Evolutionary conservation across 345 rosid species (phyloP).

Genomic region (Laguncularia racemosa): DNA sequence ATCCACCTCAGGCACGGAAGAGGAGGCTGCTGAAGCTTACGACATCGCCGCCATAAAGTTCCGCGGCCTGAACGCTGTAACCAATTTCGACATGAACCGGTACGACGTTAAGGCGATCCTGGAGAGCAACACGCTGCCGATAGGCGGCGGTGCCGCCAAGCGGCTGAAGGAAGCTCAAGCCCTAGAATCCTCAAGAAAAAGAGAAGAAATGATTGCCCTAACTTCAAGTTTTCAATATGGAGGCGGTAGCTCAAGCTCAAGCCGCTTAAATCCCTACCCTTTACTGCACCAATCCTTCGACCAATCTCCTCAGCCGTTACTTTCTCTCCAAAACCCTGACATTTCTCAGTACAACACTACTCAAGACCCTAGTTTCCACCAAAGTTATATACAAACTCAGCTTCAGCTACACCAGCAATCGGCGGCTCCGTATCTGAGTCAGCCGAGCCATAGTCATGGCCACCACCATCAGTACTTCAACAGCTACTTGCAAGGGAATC

Average conservation of each 20-base stretch:
- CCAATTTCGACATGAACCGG: slow-evolving; percentile 94
- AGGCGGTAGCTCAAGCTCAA: slow-evolving; percentile 34
- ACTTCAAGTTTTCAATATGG: slow-evolving; percentile 65
- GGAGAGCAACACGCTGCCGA: slow-evolving; percentile 88
- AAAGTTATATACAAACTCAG: slow-evolving; percentile 68
- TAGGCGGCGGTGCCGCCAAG: slow-evolving; percentile 98
- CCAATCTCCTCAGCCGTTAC: slow-evolving; percentile 41
- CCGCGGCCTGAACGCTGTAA: slow-evolving; percentile 84
- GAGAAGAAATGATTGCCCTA: slow-evolving; percentile 82
- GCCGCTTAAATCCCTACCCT: slow-evolving; percentile 53
- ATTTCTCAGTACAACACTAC: slow-evolving; percentile 46
- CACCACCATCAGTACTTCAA: slow-evolving; percentile 47
- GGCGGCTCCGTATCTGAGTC: slow-evolving; percentile 18
- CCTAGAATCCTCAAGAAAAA: slow-evolving; percentile 67
- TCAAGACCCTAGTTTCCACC: slow-evolving; percentile 50
- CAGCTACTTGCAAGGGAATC: slow-evolving; percentile 58
- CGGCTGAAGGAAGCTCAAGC: slow-evolving; percentile 98
- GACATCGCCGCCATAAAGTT: slow-evolving; percentile 98
- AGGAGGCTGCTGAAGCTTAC: slow-evolving; percentile 99
- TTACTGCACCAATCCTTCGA: slow-evolving; percentile 55
- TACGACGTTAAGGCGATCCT: slow-evolving; percentile 95
- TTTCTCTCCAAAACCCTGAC: slow-evolving; percentile 67
- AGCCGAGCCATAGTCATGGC: slow-evolving; percentile 28
- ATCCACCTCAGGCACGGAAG: slow-evolving; percentile 62
- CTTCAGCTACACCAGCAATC: slow-evolving; percentile 51